A percentile compares a stretch with the other conserved stretches of the same genome.
Conservation (phyloP, 139 green algal species). For the Desmodesmus armatus region DNA sequence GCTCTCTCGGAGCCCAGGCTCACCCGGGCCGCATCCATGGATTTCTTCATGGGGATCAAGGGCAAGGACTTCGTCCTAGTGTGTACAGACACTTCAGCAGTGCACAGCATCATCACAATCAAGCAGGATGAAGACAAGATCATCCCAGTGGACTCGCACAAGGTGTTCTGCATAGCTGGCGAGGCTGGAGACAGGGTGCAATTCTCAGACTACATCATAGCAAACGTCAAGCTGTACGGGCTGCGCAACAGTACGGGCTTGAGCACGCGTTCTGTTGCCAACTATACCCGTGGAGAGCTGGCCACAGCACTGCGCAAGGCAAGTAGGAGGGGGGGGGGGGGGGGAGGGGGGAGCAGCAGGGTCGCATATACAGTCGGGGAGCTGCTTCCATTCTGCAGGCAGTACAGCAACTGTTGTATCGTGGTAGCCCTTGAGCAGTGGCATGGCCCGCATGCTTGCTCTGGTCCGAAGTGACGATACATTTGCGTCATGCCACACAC, state of each 20-base stretch:
- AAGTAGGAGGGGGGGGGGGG: too few species aligned
- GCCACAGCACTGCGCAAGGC: constrained; percentile 92
- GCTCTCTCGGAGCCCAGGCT: too few species aligned
- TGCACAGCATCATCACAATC: constrained; percentile 95
- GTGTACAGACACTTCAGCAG: constrained; percentile 88
- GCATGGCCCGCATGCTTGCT: neutral
- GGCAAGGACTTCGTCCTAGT: constrained; percentile 97
- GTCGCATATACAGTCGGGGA: too few species aligned
- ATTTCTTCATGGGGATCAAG: constrained; percentile 75
- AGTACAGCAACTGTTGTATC: too few species aligned
- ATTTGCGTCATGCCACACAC: neutral
- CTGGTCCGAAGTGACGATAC: neutral
- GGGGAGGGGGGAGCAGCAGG: neutral
- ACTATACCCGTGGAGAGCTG: constrained; percentile 94
- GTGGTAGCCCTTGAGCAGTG: too few species aligned
- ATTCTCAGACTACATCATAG: constrained; percentile 90
- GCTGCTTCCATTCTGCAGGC: too few species aligned
- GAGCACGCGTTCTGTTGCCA: constrained; percentile 90
- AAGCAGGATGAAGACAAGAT: constrained; percentile 99
- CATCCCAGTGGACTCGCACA: constrained; percentile 86
- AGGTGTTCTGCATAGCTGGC: constrained; percentile 91
- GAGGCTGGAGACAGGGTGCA: constrained; percentile 93
- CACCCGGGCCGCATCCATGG: too few species aligned
- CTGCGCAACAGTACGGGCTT: constrained; percentile 87
- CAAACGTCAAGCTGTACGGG: constrained; percentile 94